Conservation (phyloP, 73 alveolate genomes). For the Paramecium caudatum region DNA sequence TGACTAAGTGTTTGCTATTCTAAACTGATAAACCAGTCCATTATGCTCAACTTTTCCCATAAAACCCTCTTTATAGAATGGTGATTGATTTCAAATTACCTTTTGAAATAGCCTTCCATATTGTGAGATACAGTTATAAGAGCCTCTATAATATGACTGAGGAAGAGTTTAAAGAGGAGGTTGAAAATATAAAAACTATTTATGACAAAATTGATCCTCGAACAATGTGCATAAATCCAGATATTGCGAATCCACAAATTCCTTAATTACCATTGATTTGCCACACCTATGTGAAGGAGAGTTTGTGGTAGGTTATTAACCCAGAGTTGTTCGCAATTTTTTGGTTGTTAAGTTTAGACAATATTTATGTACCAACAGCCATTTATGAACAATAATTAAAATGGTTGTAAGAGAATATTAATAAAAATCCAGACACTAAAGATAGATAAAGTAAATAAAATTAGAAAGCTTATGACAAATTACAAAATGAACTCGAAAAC, state of each 20-base stretch:
- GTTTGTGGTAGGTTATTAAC: constrained; percentile 16
- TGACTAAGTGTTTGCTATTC: constrained; percentile 39
- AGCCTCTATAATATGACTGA: constrained; percentile 59
- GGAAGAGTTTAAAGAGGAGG: constrained; percentile 44
- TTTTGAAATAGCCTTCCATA: constrained; percentile 49
- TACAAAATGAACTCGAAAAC: constrained; percentile 43
- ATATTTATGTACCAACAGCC: constrained; percentile 38
- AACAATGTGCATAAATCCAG: constrained; percentile 10
- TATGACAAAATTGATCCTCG: constrained; percentile 31
- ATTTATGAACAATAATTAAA: constrained; percentile 44
- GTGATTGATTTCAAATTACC: constrained; percentile 34
- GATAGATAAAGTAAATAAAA: constrained; percentile 35
- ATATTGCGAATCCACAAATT: not conserved
- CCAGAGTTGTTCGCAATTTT: constrained; percentile 45
- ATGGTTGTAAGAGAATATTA: not conserved
- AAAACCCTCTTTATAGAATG: constrained; percentile 51
- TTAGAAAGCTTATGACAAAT: constrained; percentile 33
- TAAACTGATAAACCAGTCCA: constrained; percentile 51
- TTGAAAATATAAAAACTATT: constrained; percentile 5
- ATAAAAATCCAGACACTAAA: not conserved
- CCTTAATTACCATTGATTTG: not conserved
- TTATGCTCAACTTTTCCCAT: constrained; percentile 45
- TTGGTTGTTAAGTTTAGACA: constrained; percentile 63
- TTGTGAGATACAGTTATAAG: constrained; percentile 50
- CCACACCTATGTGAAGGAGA: constrained; percentile 51